Conservation (phyloP, 2,329 filamentous ascomycete species). For the Colletotrichum musae region DNA sequence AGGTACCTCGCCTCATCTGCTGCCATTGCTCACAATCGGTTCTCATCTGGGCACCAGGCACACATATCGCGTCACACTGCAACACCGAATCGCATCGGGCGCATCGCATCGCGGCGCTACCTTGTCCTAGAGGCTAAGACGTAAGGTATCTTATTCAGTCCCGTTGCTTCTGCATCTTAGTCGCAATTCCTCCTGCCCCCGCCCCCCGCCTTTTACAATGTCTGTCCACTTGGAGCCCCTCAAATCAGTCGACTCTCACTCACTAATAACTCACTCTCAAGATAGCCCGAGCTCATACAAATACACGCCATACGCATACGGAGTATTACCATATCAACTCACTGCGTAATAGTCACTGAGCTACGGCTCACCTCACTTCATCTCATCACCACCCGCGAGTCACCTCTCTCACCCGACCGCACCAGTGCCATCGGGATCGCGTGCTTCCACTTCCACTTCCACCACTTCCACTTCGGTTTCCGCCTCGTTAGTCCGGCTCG, state of each 20-base stretch:
- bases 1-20: not conserved
- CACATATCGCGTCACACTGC: not conserved
- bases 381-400: too few species aligned
- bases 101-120: constrained; percentile 20
- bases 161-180: too few species aligned
- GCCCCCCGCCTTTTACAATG: not conserved
- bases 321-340: too few species aligned
- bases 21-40: not conserved
- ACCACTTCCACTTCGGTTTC: not conserved
- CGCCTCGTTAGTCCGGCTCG: not conserved
- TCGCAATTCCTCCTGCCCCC: not conserved
- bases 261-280: not conserved
- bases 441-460: too few species aligned
- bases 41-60: too few species aligned
- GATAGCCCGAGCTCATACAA: too few species aligned
- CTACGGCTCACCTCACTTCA: too few species aligned
- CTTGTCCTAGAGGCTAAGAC: not conserved
- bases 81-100: constrained; percentile 4
- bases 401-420: too few species aligned
- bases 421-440: too few species aligned
- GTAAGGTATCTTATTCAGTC: too few species aligned
- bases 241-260: not conserved
- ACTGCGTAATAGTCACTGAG: too few species aligned
- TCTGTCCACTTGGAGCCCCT: not conserved
- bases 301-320: too few species aligned